These are phyloP conservation scores for Calvatia gigantea DNA, from an alignment of 768 basidiomycete species.

Conservation along the genomic window DNA sequence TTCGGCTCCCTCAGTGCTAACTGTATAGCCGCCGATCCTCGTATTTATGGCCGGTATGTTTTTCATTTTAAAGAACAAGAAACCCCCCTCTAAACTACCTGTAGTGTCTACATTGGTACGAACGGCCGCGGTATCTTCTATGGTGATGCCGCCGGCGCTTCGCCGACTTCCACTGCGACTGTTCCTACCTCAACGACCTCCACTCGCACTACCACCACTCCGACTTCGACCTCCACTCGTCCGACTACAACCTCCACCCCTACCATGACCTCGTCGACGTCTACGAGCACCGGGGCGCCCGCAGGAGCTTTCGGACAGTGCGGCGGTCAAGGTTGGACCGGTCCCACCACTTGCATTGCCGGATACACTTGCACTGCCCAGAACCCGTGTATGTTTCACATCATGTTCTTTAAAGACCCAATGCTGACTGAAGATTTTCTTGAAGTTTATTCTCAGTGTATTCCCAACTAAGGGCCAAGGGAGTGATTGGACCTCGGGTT, in stretches of 20 bases:
- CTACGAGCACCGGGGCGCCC: conserved; percentile 20
- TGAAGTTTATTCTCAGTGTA: conserved; percentile 44
- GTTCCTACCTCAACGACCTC: conserved; percentile 17
- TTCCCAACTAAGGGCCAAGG: conserved; percentile 24
- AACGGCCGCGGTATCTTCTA: conserved; percentile 59
- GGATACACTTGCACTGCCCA: conserved; percentile 33
- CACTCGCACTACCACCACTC: conserved; percentile 15
- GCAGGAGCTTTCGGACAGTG: conserved; percentile 38
- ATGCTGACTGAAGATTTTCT: not conserved
- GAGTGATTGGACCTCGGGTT: not conserved
- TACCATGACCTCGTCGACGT: conserved; percentile 24
- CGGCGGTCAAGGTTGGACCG: conserved; percentile 39
- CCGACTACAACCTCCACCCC: conserved; percentile 20
- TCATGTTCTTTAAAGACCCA: not conserved
- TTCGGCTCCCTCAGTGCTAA: conserved; percentile 50
- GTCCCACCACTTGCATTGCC: conserved; percentile 36
- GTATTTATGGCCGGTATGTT: conserved; percentile 51
- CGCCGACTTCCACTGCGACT: conserved; percentile 26
- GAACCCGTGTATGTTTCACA: conserved; percentile 35
- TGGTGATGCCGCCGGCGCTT: conserved; percentile 33
- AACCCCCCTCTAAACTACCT: not conserved
- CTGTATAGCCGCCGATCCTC: conserved; percentile 47
- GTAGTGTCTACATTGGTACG: conserved; percentile 59
- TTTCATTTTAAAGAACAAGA: not conserved
- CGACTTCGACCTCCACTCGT: conserved; percentile 15